Evolutionary conservation across 495 filamentous ascomycete genomes (phyloP).

Genomic region (Penicillium manginii): DNA sequence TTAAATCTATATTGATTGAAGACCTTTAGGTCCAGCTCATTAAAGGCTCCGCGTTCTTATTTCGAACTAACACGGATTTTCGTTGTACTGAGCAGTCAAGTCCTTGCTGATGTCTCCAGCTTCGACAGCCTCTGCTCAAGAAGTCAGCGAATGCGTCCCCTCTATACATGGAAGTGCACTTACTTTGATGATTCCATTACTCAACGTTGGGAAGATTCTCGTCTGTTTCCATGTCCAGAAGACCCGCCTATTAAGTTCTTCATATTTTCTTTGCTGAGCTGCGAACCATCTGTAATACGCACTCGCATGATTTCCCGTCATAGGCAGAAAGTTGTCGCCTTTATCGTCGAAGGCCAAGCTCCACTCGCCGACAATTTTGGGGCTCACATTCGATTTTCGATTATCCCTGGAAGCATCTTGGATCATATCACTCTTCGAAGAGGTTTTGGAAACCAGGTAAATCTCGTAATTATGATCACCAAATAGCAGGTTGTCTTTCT

Average conservation of each 20-base stretch:
- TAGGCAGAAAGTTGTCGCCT: slow-evolving; percentile 6
- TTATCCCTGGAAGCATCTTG: slow-evolving; percentile 3
- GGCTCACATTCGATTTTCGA: slow-evolving; percentile 1
- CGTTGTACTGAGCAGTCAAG: neutral
- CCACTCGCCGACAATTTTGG: slow-evolving; percentile 12
- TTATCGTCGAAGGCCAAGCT: slow-evolving; percentile 10
- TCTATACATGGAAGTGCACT: neutral
- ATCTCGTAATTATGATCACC: slow-evolving; percentile 9
- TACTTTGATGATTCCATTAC: slow-evolving; percentile 13
- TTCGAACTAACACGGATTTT: slow-evolving; percentile 8
- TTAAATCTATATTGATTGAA: too few species aligned
- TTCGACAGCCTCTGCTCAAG: slow-evolving; percentile 5
- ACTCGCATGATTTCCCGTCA: neutral
- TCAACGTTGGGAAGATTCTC: slow-evolving; percentile 8
- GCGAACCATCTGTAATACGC: slow-evolving; percentile 8
- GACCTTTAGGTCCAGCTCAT: too few species aligned
- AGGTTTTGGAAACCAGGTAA: neutral
- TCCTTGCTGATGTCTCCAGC: slow-evolving; percentile 5
- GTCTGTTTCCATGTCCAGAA: slow-evolving; percentile 15
- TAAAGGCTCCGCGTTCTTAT: too few species aligned
- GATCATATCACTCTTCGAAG: neutral
- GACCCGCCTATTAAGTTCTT: slow-evolving; percentile 5
- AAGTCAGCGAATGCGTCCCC: neutral
- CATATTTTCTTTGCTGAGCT: slow-evolving; percentile 7
- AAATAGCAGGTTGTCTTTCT: slow-evolving; percentile 3